Base-by-base conservation (phyloP, 768 basidiomycete species). In the Tulasnella sp. region DNA sequence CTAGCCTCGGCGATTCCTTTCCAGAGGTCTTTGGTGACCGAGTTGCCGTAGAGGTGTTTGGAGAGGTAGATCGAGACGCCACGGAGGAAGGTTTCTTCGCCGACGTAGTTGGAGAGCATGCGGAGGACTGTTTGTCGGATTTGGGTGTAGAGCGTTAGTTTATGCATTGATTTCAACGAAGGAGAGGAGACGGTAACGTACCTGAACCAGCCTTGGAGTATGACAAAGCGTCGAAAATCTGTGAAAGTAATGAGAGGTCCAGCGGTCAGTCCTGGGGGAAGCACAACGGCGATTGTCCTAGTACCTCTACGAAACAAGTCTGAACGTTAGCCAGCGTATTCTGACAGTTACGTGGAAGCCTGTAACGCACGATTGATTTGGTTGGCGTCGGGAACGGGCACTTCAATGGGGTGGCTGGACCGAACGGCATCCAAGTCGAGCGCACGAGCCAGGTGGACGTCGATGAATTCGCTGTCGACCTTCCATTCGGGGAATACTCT, bases 61-160 rank as follows among this genome's bases (percentile, higher is more conserved):
- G 96, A 96, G 78, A 99, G 89, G 84, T 99, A 98, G 77, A 93
- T 87, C 1, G 94, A 94, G 67, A 97, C 94, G 40, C 93, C 93
- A 80, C 90, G 89, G 71, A 96, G 83, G 88, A 99, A 97, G 76
- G 84, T 87, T 7, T 95, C 93, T 82, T 97, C 91, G 68, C 96
- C 95, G 25, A 96, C 93, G 78, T 92, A 91, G 81, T 89, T 89
- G 29, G 91, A 89, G 75, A 99, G 85, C 96, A 99, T 99, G 80
- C 94, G 92, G 68, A 99, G 88, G n/a, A 97, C 96, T 87, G 81
- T 3, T 22, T 25, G 31, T 31, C 36, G 42, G 29, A 31, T 36
- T 42, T 19, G 49, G 68, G 52, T 5, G 29, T 5, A 12, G 19
- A 7, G 22, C 1, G 52, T 76, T 7, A 75, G 74, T n/a, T 3